Conservation (phyloP, 108 stramenopile genomes). For the Aurantiochytrium sp. region DNA sequence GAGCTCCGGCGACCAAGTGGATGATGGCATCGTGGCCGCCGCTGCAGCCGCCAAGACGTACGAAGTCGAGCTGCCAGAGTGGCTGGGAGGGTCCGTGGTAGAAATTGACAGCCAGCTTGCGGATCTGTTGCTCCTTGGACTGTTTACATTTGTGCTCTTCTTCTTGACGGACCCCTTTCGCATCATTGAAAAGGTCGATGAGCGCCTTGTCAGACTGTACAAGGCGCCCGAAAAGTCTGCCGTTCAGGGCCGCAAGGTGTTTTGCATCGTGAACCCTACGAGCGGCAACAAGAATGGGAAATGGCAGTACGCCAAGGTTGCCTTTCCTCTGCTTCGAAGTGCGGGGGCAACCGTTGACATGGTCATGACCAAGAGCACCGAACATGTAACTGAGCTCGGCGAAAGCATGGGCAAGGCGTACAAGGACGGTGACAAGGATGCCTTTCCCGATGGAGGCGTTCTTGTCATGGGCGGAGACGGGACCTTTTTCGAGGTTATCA, state of each 20-base stretch:
- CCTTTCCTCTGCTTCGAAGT: neutral
- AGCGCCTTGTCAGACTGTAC: conserved; percentile 8
- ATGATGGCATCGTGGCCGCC: too few species aligned
- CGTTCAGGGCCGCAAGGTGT: neutral
- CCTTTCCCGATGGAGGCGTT: neutral
- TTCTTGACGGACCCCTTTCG: neutral
- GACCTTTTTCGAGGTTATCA: neutral
- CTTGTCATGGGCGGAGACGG: conserved; percentile 5
- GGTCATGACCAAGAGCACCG: neutral
- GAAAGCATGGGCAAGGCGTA: neutral
- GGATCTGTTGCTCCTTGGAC: neutral
- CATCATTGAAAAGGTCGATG: conserved; percentile 8
- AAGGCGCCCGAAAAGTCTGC: neutral
- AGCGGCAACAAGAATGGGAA: conserved; percentile 7
- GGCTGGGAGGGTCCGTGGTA: neutral
- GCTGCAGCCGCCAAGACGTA: neutral
- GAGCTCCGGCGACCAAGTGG: too few species aligned
- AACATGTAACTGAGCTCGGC: neutral
- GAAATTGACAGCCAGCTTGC: neutral
- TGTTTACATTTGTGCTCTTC: neutral
- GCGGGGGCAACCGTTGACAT: neutral
- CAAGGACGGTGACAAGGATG: neutral
- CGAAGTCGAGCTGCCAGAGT: neutral
- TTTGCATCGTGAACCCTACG: neutral
- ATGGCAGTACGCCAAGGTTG: neutral